Evolutionary conservation across 23 red algal genomes (phyloP), one percentile per base, ranked within the genome.

Genomic region (Gracilaria gracilis): DNA sequence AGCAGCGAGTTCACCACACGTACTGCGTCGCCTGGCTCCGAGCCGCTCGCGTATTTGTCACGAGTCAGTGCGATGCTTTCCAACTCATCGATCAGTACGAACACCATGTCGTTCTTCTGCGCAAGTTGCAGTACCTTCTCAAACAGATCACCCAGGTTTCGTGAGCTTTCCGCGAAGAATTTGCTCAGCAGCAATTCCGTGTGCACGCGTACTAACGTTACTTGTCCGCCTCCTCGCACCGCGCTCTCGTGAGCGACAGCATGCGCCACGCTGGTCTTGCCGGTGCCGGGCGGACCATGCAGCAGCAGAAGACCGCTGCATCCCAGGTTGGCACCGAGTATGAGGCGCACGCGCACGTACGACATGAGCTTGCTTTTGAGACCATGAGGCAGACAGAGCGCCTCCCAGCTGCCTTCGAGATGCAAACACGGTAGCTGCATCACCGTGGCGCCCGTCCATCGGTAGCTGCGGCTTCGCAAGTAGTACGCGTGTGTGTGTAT

Each of bases 1-100:
- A 96, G 74, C 88, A 96, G 73, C 49, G 81, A 54, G 77, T 96
- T 96, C 35, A 96, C 94, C 39, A 92, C 94, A 32, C 94, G 87
- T 13, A 96, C 46, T 25, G 87, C 94, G 49, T 96, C 94, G 27
- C 74, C 75, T 5, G 94, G 94, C 39, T 96, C 94, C 23, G 44
- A 57, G 4, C 85, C 93, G 34, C 51, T 71, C 23, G 37, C 50
- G 33, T 42, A 24, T 16, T 81, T 77, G 38, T 78, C 53, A 12
- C 61, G 38, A 36, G 82, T 19, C 13, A 90, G 38, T 25, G 51
- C 87, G 12, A 90, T 74, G 65, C 73, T 79, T 71, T 96, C 94
- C 64, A 96, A 40, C 75, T 96, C 94, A 44, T 96, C 94, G 3
- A 96, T 51, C 7, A 91, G 29, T 0, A 96, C 94, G 28, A 91